Conservation (phyloP, 805 yeast species). For the Diddensiella caesifluorescens region DNA sequence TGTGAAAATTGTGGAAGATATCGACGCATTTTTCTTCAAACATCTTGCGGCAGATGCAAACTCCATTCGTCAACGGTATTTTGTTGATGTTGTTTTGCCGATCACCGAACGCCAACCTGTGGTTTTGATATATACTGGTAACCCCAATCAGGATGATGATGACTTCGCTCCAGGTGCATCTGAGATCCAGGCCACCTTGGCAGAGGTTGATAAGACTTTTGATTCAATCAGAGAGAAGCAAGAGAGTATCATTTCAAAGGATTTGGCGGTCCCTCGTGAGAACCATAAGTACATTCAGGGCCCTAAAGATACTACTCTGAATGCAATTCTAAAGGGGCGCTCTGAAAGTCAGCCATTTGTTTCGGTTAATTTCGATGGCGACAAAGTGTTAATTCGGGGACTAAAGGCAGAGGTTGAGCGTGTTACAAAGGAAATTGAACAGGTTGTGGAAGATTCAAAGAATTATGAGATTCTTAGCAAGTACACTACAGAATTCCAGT, state of each 20-base stretch:
- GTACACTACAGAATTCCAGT: slow-evolving; percentile 44
- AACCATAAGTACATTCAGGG: slow-evolving; percentile 60
- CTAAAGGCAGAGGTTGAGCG: slow-evolving; percentile 53
- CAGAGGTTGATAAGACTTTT: slow-evolving; percentile 49
- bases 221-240: slow-evolving; percentile 56
- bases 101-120: slow-evolving; percentile 32
- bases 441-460: slow-evolving; percentile 50
- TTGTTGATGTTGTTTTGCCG: slow-evolving; percentile 44
- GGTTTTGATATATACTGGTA: slow-evolving; percentile 49
- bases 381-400: slow-evolving; percentile 67
- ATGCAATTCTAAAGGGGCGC: slow-evolving; percentile 36
- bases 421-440: slow-evolving; percentile 48
- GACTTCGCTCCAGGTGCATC: slow-evolving; percentile 69
- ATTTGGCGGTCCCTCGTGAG: slow-evolving; percentile 45
- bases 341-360: slow-evolving; percentile 38
- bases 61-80: slow-evolving; percentile 34
- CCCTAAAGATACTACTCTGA: slow-evolving; percentile 55
- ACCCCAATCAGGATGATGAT: slow-evolving; percentile 38
- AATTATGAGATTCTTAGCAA: slow-evolving; percentile 44
- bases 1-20: slow-evolving; percentile 52
- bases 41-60: slow-evolving; percentile 36
- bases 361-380: slow-evolving; percentile 28
- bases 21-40: slow-evolving; percentile 55
- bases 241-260: slow-evolving; percentile 45
- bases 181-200: slow-evolving; percentile 53